Conservation (phyloP, 2,329 filamentous ascomycete genomes). For the Phoma herbarum region DNA sequence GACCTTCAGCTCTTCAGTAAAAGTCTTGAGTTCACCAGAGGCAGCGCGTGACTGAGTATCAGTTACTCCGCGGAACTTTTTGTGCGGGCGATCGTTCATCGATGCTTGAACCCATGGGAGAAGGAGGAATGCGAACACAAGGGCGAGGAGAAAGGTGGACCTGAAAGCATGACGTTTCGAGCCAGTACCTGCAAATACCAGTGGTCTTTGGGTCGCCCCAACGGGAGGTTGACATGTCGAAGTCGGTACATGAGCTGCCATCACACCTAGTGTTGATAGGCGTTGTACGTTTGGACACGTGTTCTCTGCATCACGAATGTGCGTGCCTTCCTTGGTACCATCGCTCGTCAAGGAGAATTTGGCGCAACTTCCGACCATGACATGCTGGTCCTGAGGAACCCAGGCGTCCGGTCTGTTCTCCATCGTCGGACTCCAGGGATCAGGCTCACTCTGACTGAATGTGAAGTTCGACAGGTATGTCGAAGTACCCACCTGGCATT, state of each 20-base stretch:
- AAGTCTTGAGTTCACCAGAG: neutral
- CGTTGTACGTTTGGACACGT: neutral
- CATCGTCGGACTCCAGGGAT: constrained; percentile 27
- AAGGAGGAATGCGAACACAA: neutral
- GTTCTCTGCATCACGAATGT: constrained; percentile 17
- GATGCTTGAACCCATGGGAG: neutral
- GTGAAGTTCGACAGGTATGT: constrained; percentile 37
- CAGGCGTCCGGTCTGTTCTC: constrained; percentile 26
- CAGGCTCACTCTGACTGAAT: constrained; percentile 34
- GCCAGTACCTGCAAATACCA: neutral
- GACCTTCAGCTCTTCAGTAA: neutral
- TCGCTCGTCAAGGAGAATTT: constrained; percentile 33
- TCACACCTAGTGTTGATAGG: neutral
- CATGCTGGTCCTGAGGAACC: constrained; percentile 30
- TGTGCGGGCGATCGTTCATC: neutral
- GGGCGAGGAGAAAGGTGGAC: neutral
- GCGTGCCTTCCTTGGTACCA: constrained; percentile 34
- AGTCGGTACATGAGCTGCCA: neutral
- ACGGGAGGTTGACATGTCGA: neutral
- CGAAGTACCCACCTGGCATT: constrained; percentile 27
- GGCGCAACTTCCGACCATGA: constrained; percentile 27
- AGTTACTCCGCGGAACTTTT: neutral
- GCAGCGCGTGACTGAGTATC: neutral
- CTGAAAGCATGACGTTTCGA: neutral
- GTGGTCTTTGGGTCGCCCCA: neutral